These are phyloP conservation scores for Trichoderma reesei DNA, from an alignment of 495 filamentous ascomycete species.

Conservation along the genomic window DNA sequence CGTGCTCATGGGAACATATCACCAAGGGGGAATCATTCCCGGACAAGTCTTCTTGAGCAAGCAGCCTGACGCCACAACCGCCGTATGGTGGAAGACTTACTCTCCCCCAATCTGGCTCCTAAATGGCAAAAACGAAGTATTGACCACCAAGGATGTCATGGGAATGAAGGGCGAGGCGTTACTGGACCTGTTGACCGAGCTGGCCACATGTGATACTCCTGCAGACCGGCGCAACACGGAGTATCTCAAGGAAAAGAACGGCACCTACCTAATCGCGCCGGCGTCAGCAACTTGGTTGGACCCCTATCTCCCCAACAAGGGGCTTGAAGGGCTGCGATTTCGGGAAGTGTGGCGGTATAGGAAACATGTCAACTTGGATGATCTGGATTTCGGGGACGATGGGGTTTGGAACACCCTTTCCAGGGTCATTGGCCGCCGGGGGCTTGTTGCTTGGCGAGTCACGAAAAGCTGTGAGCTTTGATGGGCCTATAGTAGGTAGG, in stretches of 20 bases:
- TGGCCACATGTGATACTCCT: conserved; percentile 49
- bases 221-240: conserved; percentile 39
- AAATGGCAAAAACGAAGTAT: conserved; percentile 57
- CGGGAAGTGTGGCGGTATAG: conserved; percentile 61
- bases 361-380: conserved; percentile 81
- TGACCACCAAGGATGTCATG: conserved; percentile 75
- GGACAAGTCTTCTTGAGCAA: conserved; percentile 57
- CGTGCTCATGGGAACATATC: conserved; percentile 80
- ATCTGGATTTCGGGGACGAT: conserved; percentile 80
- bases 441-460: conserved; percentile 71
- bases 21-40: conserved; percentile 87
- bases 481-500: no score
- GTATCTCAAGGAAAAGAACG: conserved; percentile 41
- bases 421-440: conserved; percentile 70
- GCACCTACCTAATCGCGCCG: conserved; percentile 59
- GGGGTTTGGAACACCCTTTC: conserved; percentile 65
- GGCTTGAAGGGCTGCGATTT: conserved; percentile 40
- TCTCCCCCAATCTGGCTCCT: conserved; percentile 87
- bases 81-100: conserved; percentile 98
- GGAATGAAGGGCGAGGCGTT: conserved; percentile 56
- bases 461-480: conserved; percentile 37
- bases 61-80: conserved; percentile 52
- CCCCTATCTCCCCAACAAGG: conserved; percentile 41
- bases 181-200: conserved; percentile 45
- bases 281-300: conserved; percentile 66